Evolutionary conservation across 208 protist species (phyloP), one percentile per base, ranked within the genome.

Genomic region (Trypanosoma melophagium): DNA sequence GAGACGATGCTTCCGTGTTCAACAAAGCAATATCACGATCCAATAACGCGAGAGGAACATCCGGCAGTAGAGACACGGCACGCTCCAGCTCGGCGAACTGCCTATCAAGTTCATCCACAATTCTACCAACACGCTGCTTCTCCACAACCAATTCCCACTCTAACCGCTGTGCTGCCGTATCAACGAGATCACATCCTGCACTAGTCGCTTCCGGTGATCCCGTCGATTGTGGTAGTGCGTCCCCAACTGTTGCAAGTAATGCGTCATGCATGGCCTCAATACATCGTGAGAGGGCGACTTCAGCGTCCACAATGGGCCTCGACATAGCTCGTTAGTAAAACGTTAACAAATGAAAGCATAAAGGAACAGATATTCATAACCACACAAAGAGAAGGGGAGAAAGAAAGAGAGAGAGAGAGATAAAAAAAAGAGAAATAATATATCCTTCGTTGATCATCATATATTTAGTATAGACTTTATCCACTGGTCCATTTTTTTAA

Each of bases 161-260:
- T 21, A 89, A 53, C 3, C 79, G 87, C 71, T 94, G 85, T 31
- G 63, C 66, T 49, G 57, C 65, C 17, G 58, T 75, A 64, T 74
- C 74, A 17, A 71, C 65, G 4, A 73, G 25, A 21, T 42, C 61
- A 31, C 35, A 57, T 17, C 31, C 61, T 21, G n/a, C 28, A 10
- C 31, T 56, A 7, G 22, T 38, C 16, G n/a, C 66, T 0, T 66
- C 64, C 22, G 41, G 54, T 14, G 74, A 70, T 52, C 78, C 72
- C 9, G 74, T 64, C 41, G 81, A 93, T 35, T 86, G 71, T 25
- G 87, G 90, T n/a, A 89, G 66, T 0, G 90, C 87, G 56, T 94
- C 90, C 42, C 81, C 77, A 1, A 82, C 54, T 2, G 81, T 67
- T 1, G 47, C 62, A 49, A 70, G 80, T 21, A 93, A 65, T 21